phyloP scores from a whole-genome alignment of 192 early-diverging fungal species.

The Allomyces javanicus region DNA sequence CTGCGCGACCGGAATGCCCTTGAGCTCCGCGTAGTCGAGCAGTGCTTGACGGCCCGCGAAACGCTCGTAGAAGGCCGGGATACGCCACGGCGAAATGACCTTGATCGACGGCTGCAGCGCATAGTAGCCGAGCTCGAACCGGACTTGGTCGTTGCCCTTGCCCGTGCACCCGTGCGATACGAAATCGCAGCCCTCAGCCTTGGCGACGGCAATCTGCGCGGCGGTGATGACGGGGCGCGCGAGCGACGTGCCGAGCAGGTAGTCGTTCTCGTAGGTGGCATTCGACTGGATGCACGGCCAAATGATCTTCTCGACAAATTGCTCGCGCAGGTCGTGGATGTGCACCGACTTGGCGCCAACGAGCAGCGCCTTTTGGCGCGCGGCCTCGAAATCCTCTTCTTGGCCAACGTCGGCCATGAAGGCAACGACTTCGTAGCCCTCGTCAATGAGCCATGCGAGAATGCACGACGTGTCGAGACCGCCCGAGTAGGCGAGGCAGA shows the following conservation, averaged over 20 bases:
- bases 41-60: slow-evolving; percentile 85
- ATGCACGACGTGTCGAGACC: slow-evolving; percentile 99
- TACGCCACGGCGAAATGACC: slow-evolving; percentile 94
- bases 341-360: slow-evolving; percentile 88
- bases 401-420: slow-evolving; percentile 98
- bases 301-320: slow-evolving; percentile 83
- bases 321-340: slow-evolving; percentile 86
- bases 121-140: slow-evolving; percentile 97
- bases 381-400: slow-evolving; percentile 95
- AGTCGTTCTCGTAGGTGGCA: slow-evolving; percentile 84
- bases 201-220: slow-evolving; percentile 76
- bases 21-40: slow-evolving; percentile 74
- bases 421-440: slow-evolving; percentile 90
- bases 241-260: slow-evolving; percentile 91
- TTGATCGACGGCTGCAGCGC: slow-evolving; percentile 81
- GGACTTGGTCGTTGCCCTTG: slow-evolving; percentile 99
- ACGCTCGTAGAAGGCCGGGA: slow-evolving; percentile 84
- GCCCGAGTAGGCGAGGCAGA: slow-evolving; percentile 90
- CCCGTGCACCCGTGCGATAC: slow-evolving; percentile 99
- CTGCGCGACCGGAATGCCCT: slow-evolving; percentile 83
- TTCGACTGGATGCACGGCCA: slow-evolving; percentile 88
- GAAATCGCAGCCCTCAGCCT: slow-evolving; percentile 77
- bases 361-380: slow-evolving; percentile 70
- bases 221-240: slow-evolving; percentile 86
- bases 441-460: slow-evolving; percentile 91